Evolutionary conservation across 2,329 filamentous ascomycete genomes (phyloP).

Genomic region (Macrophomina tecta): DNA sequence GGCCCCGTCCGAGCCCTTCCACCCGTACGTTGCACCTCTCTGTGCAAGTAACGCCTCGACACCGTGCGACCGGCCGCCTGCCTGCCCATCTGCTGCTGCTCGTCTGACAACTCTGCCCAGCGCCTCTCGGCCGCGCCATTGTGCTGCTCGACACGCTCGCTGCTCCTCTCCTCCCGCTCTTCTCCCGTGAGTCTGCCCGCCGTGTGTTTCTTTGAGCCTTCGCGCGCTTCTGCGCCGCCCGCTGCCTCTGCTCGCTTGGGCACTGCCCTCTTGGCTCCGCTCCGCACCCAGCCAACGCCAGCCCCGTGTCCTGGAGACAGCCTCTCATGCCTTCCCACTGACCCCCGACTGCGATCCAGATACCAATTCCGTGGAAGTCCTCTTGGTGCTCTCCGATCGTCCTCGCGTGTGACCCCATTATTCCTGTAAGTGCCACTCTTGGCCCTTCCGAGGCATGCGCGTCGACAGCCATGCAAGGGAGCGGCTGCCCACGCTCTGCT

Average conservation of each 20-base stretch:
- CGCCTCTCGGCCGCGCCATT: slow-evolving; percentile 10
- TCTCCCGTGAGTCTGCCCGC: neutral
- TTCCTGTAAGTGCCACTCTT: slow-evolving; percentile 27
- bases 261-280: slow-evolving; percentile 6
- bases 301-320: neutral
- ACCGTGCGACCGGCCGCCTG: slow-evolving; percentile 18
- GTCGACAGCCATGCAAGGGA: slow-evolving; percentile 28
- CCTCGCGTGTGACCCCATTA: slow-evolving; percentile 21
- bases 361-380: slow-evolving; percentile 19
- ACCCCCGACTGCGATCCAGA: slow-evolving; percentile 9
- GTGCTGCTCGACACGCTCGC: slow-evolving; percentile 18
- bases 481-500: slow-evolving; percentile 26
- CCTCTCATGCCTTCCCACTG: neutral
- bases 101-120: slow-evolving; percentile 14
- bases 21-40: slow-evolving; percentile 19
- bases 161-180: neutral
- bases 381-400: slow-evolving; percentile 8
- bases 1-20: neutral
- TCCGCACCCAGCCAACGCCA: slow-evolving; percentile 6
- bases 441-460: slow-evolving; percentile 26
- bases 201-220: neutral
- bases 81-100: slow-evolving; percentile 10
- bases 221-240: neutral
- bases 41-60: slow-evolving; percentile 17
- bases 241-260: neutral